Evolutionary conservation across 2,329 filamentous ascomycete species (phyloP).

Genomic region (Stemphylium beticola): DNA sequence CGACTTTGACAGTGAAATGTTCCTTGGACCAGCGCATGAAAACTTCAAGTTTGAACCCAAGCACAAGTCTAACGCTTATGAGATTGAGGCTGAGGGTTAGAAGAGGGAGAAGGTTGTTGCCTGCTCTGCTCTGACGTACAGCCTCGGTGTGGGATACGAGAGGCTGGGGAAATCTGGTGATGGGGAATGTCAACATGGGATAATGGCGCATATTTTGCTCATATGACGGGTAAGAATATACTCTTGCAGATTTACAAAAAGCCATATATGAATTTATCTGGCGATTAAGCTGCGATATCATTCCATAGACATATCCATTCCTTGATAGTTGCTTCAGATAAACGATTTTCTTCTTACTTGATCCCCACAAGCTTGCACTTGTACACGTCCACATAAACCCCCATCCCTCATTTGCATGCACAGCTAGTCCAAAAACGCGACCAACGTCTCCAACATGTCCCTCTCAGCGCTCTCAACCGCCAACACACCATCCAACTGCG

Average conservation of each 20-base stretch:
- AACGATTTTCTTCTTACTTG: too few species aligned
- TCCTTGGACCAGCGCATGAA: conserved; percentile 85
- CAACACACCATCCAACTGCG: conserved; percentile 66
- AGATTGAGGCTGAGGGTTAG: conserved; percentile 65
- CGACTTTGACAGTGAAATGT: conserved; percentile 78
- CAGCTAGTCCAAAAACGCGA: conserved; percentile 37
- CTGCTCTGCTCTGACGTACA: too few species aligned
- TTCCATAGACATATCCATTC: not conserved
- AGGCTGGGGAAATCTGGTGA: too few species aligned
- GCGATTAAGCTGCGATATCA: not conserved
- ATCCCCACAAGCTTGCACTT: not conserved
- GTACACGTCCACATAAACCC: not conserved
- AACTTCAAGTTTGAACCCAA: conserved; percentile 96
- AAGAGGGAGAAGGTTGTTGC: not conserved
- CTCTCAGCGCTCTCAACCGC: conserved; percentile 61
- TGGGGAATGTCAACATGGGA: too few species aligned
- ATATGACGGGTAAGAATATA: not conserved
- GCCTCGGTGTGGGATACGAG: too few species aligned
- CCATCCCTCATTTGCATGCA: too few species aligned
- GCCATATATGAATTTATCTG: not conserved
- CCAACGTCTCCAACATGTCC: conserved; percentile 70
- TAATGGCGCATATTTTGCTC: not conserved
- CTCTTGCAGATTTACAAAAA: not conserved
- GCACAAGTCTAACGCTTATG: conserved; percentile 93
- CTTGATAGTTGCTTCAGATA: not conserved